phyloP scores from a whole-genome alignment of 2,329 filamentous ascomycete species.

The Elsinoe necatrix region DNA sequence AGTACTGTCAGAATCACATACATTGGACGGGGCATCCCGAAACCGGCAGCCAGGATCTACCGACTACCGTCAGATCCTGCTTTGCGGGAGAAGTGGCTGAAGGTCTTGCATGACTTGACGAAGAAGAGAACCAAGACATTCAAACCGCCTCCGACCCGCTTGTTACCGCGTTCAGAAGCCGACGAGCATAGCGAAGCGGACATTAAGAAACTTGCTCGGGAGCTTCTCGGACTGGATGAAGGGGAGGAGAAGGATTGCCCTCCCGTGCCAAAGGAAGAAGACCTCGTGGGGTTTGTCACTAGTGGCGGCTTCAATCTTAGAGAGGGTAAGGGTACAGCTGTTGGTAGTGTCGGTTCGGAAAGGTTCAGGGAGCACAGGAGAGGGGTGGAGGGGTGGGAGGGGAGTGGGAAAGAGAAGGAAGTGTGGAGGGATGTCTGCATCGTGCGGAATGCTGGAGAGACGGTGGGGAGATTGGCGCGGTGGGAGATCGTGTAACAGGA shows the following conservation, averaged over 20 bases:
- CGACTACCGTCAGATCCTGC: slow-evolving; percentile 55
- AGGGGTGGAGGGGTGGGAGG: slow-evolving; percentile 18
- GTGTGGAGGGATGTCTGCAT: slow-evolving; percentile 59
- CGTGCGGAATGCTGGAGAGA: slow-evolving; percentile 71
- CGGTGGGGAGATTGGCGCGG: slow-evolving; percentile 64
- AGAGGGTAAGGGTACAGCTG: slow-evolving; percentile 63
- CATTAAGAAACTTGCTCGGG: not conserved
- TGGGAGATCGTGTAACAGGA: slow-evolving; percentile 56
- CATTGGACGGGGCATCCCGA: slow-evolving; percentile 60
- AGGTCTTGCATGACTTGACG: slow-evolving; percentile 21
- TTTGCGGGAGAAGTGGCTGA: slow-evolving; percentile 65
- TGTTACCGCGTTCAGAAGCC: slow-evolving; percentile 22
- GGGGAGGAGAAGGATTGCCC: slow-evolving; percentile 42
- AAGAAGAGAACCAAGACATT: not conserved
- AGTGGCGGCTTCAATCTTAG: slow-evolving; percentile 74
- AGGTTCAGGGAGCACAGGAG: slow-evolving; percentile 42
- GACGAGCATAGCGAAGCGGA: not conserved
- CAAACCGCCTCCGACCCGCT: slow-evolving; percentile 1
- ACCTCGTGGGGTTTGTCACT: slow-evolving; percentile 85
- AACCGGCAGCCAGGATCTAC: slow-evolving; percentile 72
- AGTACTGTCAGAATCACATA: slow-evolving; percentile 60
- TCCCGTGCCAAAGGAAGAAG: slow-evolving; percentile 60
- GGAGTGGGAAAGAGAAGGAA: slow-evolving; percentile 21
- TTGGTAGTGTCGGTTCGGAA: slow-evolving; percentile 60
- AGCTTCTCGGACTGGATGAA: not conserved